A percentile compares a stretch with the other conserved stretches of the same genome.
Conservation (phyloP, 2,329 filamentous ascomycete genomes). For the Aspergillus sp. region DNA sequence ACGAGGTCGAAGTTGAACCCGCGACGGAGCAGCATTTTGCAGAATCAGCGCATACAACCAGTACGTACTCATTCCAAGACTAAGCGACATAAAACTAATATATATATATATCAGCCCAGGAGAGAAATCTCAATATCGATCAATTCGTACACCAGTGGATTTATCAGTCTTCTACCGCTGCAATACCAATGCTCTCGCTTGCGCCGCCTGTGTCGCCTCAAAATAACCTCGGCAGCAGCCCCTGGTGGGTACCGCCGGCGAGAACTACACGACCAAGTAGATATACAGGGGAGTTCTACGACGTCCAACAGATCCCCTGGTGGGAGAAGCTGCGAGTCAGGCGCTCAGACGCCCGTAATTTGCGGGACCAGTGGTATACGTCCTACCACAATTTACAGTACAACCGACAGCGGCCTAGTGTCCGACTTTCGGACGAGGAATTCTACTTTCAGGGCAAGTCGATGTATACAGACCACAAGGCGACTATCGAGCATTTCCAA, state of each 20-base stretch:
- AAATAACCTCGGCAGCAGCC: conserved; percentile 37
- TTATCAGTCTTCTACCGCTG: conserved; percentile 30
- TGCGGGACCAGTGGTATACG: conserved; percentile 48
- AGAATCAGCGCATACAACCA: conserved; percentile 35
- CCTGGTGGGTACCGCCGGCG: conserved; percentile 40
- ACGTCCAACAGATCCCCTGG: conserved; percentile 51
- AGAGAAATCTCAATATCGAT: conserved; percentile 48
- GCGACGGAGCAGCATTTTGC: conserved; percentile 25
- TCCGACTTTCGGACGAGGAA: conserved; percentile 45
- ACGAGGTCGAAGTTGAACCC: conserved; percentile 20
- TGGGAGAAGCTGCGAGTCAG: conserved; percentile 40
- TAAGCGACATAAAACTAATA: conserved; percentile 8
- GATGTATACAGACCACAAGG: conserved; percentile 55
- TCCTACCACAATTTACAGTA: conserved; percentile 46
- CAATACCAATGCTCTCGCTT: conserved; percentile 27
- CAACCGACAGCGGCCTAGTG: conserved; percentile 29
- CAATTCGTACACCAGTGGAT: conserved; percentile 50
- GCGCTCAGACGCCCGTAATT: conserved; percentile 40
- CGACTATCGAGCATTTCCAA: conserved; percentile 62
- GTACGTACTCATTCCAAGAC: conserved; percentile 23
- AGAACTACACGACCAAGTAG: conserved; percentile 37
- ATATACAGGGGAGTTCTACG: conserved; percentile 36
- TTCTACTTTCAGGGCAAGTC: conserved; percentile 54
- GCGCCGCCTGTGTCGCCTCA: conserved; percentile 27
- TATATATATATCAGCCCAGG: conserved; percentile 34